These are phyloP conservation scores for Ceriops decandra DNA, from an alignment of 345 rosid genomes.

Conservation along the genomic window DNA sequence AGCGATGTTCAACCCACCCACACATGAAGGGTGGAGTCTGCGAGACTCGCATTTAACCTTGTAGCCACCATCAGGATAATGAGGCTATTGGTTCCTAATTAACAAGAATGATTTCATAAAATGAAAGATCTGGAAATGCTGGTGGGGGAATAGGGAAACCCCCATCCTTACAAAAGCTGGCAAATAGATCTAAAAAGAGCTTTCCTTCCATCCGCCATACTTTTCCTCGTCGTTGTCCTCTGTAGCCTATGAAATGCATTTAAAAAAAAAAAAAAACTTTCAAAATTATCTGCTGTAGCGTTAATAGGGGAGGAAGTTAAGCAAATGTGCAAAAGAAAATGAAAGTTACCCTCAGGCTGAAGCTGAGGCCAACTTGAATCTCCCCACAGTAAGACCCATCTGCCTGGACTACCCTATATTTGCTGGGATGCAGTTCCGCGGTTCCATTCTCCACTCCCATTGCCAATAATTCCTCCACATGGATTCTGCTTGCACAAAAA, in stretches of 20 bases:
- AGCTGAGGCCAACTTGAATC: constrained; percentile 58
- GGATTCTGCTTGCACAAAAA: constrained; percentile 39
- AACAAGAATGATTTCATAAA: too few species aligned
- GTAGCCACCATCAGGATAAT: background rate
- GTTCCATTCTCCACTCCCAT: constrained; percentile 74
- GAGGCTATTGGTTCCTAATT: too few species aligned
- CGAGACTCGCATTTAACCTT: background rate
- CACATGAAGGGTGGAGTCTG: background rate
- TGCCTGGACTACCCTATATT: constrained; percentile 45
- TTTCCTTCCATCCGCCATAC: constrained; percentile 80
- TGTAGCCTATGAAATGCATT: constrained; percentile 30
- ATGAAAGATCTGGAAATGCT: too few species aligned
- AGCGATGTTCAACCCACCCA: too few species aligned
- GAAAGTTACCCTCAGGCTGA: constrained; percentile 37
- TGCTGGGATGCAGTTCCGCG: constrained; percentile 54
- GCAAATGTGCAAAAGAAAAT: background rate
- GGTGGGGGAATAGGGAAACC: too few species aligned
- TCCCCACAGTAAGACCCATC: constrained; percentile 58
- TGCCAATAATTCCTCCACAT: constrained; percentile 66
- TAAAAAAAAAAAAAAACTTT: background rate
- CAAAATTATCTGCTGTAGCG: background rate
- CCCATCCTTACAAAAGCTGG: background rate
- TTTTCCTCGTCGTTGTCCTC: constrained; percentile 30
- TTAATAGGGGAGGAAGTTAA: background rate
- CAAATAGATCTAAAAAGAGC: constrained; percentile 25